These are phyloP conservation scores for Hypoxylon lenormandii DNA, from an alignment of 495 filamentous ascomycete species.

Conservation along the genomic window DNA sequence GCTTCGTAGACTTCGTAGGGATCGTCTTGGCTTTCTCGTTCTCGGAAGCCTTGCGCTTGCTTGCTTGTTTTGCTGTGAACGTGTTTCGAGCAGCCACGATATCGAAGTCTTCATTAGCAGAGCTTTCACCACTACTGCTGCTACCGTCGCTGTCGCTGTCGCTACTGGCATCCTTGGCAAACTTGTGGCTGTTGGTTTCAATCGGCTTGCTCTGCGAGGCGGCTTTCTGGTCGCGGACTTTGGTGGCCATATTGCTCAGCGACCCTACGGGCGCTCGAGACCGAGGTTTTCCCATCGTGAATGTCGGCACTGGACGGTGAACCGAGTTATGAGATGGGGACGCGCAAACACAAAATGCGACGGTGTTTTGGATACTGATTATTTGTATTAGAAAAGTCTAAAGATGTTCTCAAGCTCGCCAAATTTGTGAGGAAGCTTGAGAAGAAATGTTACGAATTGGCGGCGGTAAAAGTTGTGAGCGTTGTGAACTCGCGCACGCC, in stretches of 20 bases:
- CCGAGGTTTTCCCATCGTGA: slow-evolving; percentile 31
- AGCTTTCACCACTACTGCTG: slow-evolving; percentile 31
- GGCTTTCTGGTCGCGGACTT: slow-evolving; percentile 25
- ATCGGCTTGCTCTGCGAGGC: slow-evolving; percentile 19
- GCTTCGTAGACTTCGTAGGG: slow-evolving; percentile 4
- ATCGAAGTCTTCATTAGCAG: slow-evolving; percentile 42
- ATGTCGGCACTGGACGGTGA: slow-evolving; percentile 7
- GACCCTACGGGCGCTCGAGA: slow-evolving; percentile 20
- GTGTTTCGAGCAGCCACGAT: slow-evolving; percentile 49
- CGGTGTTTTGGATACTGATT: background rate
- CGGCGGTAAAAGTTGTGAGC: too few relatives aligned
- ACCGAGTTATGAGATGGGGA: background rate
- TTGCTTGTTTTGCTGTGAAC: slow-evolving; percentile 39
- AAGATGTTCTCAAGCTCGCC: background rate
- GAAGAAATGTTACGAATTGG: too few relatives aligned
- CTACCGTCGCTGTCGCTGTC: slow-evolving; percentile 31
- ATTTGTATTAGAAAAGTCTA: background rate
- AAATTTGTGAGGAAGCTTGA: too few relatives aligned
- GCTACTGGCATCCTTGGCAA: slow-evolving; percentile 15
- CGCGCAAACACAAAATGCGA: background rate
- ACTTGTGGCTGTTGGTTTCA: slow-evolving; percentile 39
- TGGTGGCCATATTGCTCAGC: slow-evolving; percentile 20
- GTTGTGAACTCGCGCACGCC: too few relatives aligned
- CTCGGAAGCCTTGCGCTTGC: slow-evolving; percentile 39
- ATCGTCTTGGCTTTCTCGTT: slow-evolving; percentile 32